Base-by-base conservation (phyloP, 202 grass and related monocot genomes). In the Panicum hallii region DNA sequence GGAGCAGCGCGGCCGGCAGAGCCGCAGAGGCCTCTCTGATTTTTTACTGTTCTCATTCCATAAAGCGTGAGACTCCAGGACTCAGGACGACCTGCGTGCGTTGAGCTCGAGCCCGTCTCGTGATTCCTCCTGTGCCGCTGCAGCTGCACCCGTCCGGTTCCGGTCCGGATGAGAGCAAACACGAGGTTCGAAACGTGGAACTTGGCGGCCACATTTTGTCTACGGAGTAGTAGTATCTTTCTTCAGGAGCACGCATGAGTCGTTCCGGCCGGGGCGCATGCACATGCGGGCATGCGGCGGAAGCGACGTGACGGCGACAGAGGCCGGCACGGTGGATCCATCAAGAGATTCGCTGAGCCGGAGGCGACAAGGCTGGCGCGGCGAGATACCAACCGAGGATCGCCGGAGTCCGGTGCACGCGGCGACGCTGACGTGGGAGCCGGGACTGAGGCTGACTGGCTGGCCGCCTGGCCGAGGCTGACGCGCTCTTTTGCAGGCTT, bases 341-440 rank as follows among this genome's bases (percentile, higher is more conserved):
- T 53, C 82, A 11, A 78, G 50, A 85, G 73, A 85, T 85, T 78
- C 52, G 73, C 83, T 8, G 4, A 20, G 23, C 19, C 0, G 11
- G 57, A 22, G 22, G 19, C 53, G 36, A 77, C 48, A 47, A 67
- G 45, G 52, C 56, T 42, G 70, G 28, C 72, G 34, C 26, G 28
- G 32, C 71, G 32, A 38, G 48, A 52, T 53, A 36, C 28, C 9
- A 11, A 0, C 6, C 0, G 16, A 30, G 26, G 10, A 15, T 63
- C 61, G 13, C 28, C 32, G 14, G 60, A 63, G 60, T 3, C 63
- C 2, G 63, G 6, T 17, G 63, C 28, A 34, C 2, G 62, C 62
- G 28, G 30, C 14, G 62, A 38, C 62, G 63, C n/a, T 48, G 68
- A 70, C 67, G 67, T 26, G 20, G 41, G 67, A 46, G 65, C 65